These are phyloP conservation scores for Metarhizium anisopliae DNA, from an alignment of 2,329 filamentous ascomycete genomes.

Conservation along the genomic window DNA sequence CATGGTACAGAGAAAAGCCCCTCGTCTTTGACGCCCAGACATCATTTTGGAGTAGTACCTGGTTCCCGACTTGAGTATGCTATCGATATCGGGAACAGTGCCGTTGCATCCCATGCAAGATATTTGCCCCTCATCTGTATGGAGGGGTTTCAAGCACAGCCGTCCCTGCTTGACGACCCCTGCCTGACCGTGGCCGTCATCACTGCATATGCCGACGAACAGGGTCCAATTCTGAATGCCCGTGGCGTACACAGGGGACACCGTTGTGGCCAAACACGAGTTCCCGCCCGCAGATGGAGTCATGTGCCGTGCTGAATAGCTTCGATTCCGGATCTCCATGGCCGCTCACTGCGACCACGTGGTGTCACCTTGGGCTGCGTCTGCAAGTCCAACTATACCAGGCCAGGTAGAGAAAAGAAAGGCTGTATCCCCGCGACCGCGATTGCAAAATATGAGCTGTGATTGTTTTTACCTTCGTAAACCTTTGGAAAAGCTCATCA, in stretches of 20 bases:
- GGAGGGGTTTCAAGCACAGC: background rate
- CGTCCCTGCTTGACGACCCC: background rate
- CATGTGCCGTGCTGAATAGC: slow-evolving; percentile 9
- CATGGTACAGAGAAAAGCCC: background rate
- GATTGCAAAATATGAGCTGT: background rate
- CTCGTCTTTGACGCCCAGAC: background rate
- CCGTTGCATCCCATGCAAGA: background rate
- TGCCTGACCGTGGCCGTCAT: slow-evolving; percentile 13
- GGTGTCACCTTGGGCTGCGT: slow-evolving; percentile 2
- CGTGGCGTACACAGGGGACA: slow-evolving; percentile 18
- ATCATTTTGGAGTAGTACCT: background rate
- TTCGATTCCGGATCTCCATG: background rate
- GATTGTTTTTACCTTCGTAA: too few relatives aligned
- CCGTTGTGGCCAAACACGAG: slow-evolving; percentile 12
- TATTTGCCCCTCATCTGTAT: slow-evolving; percentile 1
- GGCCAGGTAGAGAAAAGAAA: slow-evolving; percentile 12
- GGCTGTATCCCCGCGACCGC: background rate
- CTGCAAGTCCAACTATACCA: background rate
- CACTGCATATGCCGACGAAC: slow-evolving; percentile 19
- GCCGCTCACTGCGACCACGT: slow-evolving; percentile 15
- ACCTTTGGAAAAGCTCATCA: too few relatives aligned
- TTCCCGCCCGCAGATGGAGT: slow-evolving; percentile 7
- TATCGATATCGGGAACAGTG: background rate
- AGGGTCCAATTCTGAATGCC: slow-evolving; percentile 17
- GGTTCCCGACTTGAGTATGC: background rate